phyloP scores from a whole-genome alignment of 345 rosid genomes.

The Rhizophora mangle region DNA sequence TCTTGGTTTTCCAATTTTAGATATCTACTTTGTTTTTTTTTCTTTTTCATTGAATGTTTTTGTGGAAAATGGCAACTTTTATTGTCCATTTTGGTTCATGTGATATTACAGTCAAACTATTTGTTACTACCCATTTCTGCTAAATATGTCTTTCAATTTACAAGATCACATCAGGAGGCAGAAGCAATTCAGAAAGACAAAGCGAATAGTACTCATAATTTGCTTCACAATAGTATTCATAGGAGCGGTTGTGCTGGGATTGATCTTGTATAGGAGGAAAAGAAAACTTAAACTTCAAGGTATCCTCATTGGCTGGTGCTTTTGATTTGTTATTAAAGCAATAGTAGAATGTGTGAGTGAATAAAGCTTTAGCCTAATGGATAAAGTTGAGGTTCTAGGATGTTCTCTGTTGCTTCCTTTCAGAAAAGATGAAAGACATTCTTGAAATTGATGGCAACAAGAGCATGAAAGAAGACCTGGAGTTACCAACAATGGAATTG shows the following conservation, averaged over 20 bases:
- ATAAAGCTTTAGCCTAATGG: not conserved
- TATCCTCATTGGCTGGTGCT: not conserved
- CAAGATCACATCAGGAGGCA: constrained; percentile 8
- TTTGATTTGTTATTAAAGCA: not conserved
- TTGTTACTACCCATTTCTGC: not conserved
- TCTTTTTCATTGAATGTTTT: no score
- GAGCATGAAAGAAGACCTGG: constrained; percentile 14
- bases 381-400: not conserved
- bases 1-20: not conserved
- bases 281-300: constrained; percentile 16
- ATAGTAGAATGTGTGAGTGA: not conserved
- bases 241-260: constrained; percentile 5
- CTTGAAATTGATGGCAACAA: not conserved
- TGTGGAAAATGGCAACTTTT: no score
- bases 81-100: not conserved
- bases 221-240: not conserved
- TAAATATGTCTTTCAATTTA: not conserved
- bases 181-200: not conserved
- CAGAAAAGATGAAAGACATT: constrained; percentile 10
- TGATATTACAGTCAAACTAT: not conserved
- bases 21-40: no score
- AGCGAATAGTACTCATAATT: constrained; percentile 12
- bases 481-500: constrained; percentile 8
- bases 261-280: constrained; percentile 4
- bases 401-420: not conserved